Evolutionary conservation across 2,329 filamentous ascomycete species (phyloP).

Genomic region (Fusarium piperis): DNA sequence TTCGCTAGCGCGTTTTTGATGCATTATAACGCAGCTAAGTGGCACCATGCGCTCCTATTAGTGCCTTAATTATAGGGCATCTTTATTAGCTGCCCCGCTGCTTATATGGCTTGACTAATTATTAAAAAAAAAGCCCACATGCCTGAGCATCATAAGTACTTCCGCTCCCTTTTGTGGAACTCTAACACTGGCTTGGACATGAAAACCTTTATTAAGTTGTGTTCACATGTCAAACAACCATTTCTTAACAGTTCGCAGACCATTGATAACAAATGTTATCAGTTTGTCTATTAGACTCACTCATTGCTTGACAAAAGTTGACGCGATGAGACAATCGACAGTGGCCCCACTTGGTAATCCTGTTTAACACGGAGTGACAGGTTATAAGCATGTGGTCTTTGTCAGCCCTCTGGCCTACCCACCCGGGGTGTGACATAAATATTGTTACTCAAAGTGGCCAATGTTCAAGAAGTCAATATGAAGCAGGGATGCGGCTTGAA

Average conservation of each 20-base stretch:
- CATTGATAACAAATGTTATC: background rate
- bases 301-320: too few relatives aligned
- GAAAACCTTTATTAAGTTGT: background rate
- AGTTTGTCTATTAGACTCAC: background rate
- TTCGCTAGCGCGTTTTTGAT: slow-evolving; percentile 9
- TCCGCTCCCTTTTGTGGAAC: background rate
- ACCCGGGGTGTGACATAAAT: background rate
- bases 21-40: background rate
- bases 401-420: background rate
- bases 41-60: background rate
- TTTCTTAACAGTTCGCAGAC: background rate
- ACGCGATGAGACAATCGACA: background rate
- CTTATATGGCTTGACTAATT: background rate
- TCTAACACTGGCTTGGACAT: background rate
- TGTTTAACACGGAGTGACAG: background rate
- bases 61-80: background rate
- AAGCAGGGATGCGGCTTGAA: background rate
- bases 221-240: background rate
- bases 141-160: background rate
- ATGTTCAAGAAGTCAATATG: background rate
- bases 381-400: background rate
- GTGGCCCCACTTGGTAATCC: background rate
- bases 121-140: background rate
- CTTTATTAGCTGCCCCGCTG: background rate
- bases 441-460: background rate